Base-by-base conservation (phyloP, 2,329 filamentous ascomycete genomes). In the Dryadomyces quercivorus region DNA sequence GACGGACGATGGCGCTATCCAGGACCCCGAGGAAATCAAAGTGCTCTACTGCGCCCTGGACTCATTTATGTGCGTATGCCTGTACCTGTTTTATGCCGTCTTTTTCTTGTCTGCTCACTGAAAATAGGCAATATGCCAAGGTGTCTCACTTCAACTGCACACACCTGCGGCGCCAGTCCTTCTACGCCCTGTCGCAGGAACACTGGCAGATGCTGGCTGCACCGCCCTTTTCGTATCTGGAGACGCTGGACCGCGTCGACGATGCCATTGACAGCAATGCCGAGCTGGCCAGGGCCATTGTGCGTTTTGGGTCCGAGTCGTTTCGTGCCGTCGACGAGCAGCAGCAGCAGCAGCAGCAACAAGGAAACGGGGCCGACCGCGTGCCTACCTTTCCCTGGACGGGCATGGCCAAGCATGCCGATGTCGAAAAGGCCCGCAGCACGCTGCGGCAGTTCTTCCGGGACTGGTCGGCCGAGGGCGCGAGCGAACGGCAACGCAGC, bases 371-470 rank as follows among this genome's bases (percentile, higher is more conserved):
- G 71, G 52, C 70, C 1, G 68, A 72, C 40, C 70, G 71, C 0
- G 64, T 63, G 22, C 73, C 84, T 61, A 79, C 80, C 31, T 70
- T 75, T 13, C 75, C 83, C 47, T 91, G 90, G 84, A 75, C 80
- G 20, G 83, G 57, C 5, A 75, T 80, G 36, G 86, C 90, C 15
- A 91, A 84, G 46, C 70, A 81, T 26, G 74, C 74, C 21, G 92
- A 97, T 63, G 74, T 94, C 53, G 89, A 95, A 65, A 98, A 97
- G 69, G 91, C 92, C 2, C 81, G 90, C 58, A 95, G 89, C 63
- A 97, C 91, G 1, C 77, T 98, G 52, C 83, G 92, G 12, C 93
- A 98, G 65, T 88, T 97, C 66, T 97, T 91, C 68, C 84, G 93
- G 16, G 93, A 98, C 67, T 98, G 94, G 93, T 89, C 88, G 22